These are phyloP conservation scores for Scheffersomyces titani DNA, from an alignment of 1,139 yeast species.

Conservation along the genomic window DNA sequence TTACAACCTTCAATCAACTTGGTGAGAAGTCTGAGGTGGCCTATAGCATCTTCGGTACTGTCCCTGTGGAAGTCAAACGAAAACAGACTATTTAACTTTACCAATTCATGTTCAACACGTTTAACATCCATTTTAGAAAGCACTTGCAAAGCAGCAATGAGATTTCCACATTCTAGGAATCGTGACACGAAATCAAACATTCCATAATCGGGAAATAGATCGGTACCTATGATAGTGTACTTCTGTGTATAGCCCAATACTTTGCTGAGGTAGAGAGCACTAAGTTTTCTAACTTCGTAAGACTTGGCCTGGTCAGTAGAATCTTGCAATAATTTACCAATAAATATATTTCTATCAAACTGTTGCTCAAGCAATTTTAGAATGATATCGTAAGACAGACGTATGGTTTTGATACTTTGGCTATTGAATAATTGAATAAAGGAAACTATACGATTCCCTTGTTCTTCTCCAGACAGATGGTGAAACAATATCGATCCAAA, in stretches of 20 bases:
- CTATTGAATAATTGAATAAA: slow-evolving; percentile 55
- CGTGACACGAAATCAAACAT: not conserved
- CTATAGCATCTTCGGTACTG: slow-evolving; percentile 33
- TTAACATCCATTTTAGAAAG: slow-evolving; percentile 5
- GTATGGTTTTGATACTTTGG: slow-evolving; percentile 14
- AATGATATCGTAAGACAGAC: slow-evolving; percentile 24
- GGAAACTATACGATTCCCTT: slow-evolving; percentile 44
- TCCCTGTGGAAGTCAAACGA: slow-evolving; percentile 33
- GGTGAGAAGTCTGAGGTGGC: slow-evolving; percentile 22
- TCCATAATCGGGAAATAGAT: slow-evolving; percentile 7
- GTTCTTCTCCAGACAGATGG: slow-evolving; percentile 15
- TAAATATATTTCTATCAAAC: slow-evolving; percentile 24
- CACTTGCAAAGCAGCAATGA: slow-evolving; percentile 26
- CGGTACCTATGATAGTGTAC: not conserved
- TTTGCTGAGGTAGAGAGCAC: slow-evolving; percentile 11
- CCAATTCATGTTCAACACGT: slow-evolving; percentile 1
- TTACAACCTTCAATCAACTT: slow-evolving; percentile 4
- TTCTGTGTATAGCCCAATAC: not conserved
- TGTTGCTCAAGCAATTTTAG: slow-evolving; percentile 29
- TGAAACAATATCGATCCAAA: slow-evolving; percentile 45
- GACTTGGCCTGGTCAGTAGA: slow-evolving; percentile 29
- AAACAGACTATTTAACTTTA: slow-evolving; percentile 5
- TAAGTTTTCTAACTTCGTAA: slow-evolving; percentile 36
- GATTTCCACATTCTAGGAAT: slow-evolving; percentile 10
- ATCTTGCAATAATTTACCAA: slow-evolving; percentile 26